phyloP scores from a whole-genome alignment of 1,284 basidiomycete genomes.

The Papiliotrema nemorosa region DNA sequence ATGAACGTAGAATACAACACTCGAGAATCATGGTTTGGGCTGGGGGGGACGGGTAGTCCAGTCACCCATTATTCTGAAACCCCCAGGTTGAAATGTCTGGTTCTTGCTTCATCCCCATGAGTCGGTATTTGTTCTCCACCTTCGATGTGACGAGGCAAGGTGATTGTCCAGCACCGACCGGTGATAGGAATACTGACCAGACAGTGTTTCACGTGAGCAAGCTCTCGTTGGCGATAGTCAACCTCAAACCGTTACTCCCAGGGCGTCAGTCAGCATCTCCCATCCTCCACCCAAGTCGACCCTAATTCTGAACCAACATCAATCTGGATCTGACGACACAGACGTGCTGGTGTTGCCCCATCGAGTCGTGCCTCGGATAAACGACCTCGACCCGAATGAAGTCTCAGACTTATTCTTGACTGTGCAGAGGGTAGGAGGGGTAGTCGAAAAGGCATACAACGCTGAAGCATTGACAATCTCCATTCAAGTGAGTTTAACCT shows the following conservation, averaged over 20 bases:
- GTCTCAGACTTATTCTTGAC: slow-evolving; percentile 71
- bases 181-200: slow-evolving; percentile 1
- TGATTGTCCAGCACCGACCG: slow-evolving; percentile 5
- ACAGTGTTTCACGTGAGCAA: slow-evolving; percentile 66
- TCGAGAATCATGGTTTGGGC: not conserved
- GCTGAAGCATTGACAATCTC: slow-evolving; percentile 67
- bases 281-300: not conserved
- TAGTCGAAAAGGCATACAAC: slow-evolving; percentile 48
- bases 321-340: slow-evolving; percentile 40
- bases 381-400: slow-evolving; percentile 68
- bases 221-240: slow-evolving; percentile 78
- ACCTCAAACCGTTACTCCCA: slow-evolving; percentile 86
- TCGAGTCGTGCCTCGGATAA: slow-evolving; percentile 68
- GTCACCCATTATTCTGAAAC: too few relatives aligned
- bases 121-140: slow-evolving; percentile 62
- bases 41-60: too few relatives aligned
- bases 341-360: slow-evolving; percentile 84
- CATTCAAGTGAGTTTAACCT: slow-evolving; percentile 60
- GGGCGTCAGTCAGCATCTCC: slow-evolving; percentile 67
- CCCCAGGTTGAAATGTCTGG: not conserved
- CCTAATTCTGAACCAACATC: not conserved
- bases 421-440: slow-evolving; percentile 56
- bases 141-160: slow-evolving; percentile 76
- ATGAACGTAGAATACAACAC: not conserved
- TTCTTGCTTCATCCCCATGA: not conserved